phyloP scores from a whole-genome alignment of 148 eudicot species.

The Chenopodium quinoa region DNA sequence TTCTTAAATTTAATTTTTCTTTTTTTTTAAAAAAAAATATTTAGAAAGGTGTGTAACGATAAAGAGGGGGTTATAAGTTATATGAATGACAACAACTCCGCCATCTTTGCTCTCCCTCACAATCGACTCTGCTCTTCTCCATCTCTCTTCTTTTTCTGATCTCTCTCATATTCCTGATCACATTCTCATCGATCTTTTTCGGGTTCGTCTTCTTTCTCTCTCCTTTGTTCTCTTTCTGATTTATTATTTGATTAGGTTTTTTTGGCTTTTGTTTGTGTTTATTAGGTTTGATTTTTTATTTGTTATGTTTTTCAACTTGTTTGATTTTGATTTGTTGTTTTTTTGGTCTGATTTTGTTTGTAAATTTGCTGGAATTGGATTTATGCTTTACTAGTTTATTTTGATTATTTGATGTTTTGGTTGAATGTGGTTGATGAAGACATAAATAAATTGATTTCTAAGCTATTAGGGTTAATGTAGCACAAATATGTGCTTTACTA shows the following conservation, averaged over 20 bases:
- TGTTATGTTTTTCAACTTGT: not conserved
- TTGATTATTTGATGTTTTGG: too few relatives aligned
- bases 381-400: not conserved
- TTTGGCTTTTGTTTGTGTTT: not conserved
- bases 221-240: not conserved
- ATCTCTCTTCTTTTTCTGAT: constrained; percentile 60
- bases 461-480: too few relatives aligned
- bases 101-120: constrained; percentile 69
- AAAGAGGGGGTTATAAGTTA: not conserved
- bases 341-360: too few relatives aligned
- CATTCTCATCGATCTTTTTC: constrained; percentile 72
- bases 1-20: too few relatives aligned
- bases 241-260: not conserved
- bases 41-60: too few relatives aligned
- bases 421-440: too few relatives aligned
- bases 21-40: too few relatives aligned
- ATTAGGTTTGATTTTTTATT: not conserved
- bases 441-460: too few relatives aligned
- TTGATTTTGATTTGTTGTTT: not conserved
- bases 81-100: constrained; percentile 37
- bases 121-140: constrained; percentile 57
- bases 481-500: too few relatives aligned
- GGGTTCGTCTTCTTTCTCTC: constrained; percentile 32
- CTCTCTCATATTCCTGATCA: constrained; percentile 77
- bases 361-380: too few relatives aligned